phyloP scores from a whole-genome alignment of 768 basidiomycete genomes.

The Tricholoma furcatifolium region DNA sequence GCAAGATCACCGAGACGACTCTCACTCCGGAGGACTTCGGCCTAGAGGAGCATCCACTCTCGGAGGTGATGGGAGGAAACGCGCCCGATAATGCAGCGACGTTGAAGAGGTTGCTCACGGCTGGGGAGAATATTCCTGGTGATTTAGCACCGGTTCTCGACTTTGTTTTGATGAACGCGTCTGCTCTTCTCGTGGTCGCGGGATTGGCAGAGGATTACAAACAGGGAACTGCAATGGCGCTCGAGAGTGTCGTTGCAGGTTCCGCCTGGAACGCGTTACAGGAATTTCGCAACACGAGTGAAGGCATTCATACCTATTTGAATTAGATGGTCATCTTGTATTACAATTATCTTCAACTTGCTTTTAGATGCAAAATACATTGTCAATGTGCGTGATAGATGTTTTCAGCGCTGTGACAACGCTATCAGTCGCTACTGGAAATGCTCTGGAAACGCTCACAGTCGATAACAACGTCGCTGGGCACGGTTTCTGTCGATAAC shows the following conservation, averaged over 20 bases:
- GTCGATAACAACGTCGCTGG: too few relatives aligned
- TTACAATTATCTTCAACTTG: too few relatives aligned
- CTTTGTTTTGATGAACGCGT: conserved; percentile 89
- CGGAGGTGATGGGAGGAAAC: conserved; percentile 67
- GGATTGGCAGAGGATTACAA: conserved; percentile 69
- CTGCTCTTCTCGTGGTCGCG: conserved; percentile 83
- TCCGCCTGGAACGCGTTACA: conserved; percentile 59
- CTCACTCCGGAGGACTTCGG: conserved; percentile 81
- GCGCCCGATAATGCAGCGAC: conserved; percentile 80
- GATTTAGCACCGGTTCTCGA: conserved; percentile 66
- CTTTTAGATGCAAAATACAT: too few relatives aligned
- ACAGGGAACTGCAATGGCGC: conserved; percentile 70
- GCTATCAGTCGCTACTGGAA: too few relatives aligned
- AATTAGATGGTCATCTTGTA: too few relatives aligned
- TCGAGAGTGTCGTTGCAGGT: conserved; percentile 57
- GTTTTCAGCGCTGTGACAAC: too few relatives aligned
- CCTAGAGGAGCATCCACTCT: conserved; percentile 64
- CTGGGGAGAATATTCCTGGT: conserved; percentile 53
- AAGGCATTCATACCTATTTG: too few relatives aligned
- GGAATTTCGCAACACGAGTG: conserved; percentile 38
- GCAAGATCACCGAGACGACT: conserved; percentile 56
- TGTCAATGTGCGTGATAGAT: too few relatives aligned
- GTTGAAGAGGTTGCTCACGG: conserved; percentile 62
- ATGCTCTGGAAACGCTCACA: too few relatives aligned
- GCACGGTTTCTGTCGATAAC: too few relatives aligned